Conservation (phyloP, 78 protist species). For the Cyanophora paradoxa region DNA sequence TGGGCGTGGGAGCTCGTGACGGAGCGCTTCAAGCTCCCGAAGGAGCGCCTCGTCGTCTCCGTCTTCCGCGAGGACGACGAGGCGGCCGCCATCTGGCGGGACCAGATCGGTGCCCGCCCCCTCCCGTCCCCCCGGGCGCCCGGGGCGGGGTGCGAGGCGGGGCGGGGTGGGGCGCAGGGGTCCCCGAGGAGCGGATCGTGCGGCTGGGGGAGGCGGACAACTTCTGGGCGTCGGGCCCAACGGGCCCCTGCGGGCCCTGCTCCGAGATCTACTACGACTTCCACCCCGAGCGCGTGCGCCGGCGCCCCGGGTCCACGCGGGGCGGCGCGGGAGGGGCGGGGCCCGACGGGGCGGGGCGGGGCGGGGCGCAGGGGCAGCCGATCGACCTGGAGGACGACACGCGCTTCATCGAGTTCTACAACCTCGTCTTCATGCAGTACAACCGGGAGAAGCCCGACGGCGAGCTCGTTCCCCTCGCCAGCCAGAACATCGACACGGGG, state of each 20-base stretch:
- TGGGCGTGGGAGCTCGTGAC: slow-evolving; percentile 63
- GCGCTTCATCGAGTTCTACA: slow-evolving; percentile 63
- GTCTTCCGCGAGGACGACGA: too few relatives aligned
- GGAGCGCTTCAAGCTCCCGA: neutral
- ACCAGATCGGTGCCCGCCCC: too few relatives aligned
- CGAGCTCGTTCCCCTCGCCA: slow-evolving; percentile 9
- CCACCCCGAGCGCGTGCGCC: too few relatives aligned
- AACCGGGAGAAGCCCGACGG: neutral
- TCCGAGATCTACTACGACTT: slow-evolving; percentile 62
- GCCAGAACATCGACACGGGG: slow-evolving; percentile 67
- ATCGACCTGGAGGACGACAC: neutral
- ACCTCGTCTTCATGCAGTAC: slow-evolving; percentile 67
- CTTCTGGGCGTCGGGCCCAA: slow-evolving; percentile 60
- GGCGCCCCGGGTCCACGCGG: too few relatives aligned
- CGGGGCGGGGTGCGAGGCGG: too few relatives aligned
- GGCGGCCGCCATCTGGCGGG: too few relatives aligned
- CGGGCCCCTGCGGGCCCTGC: slow-evolving; percentile 80
- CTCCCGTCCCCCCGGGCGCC: too few relatives aligned
- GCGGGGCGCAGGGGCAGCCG: neutral
- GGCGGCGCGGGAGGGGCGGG: too few relatives aligned
- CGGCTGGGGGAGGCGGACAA: slow-evolving; percentile 38
- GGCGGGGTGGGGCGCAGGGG: too few relatives aligned
- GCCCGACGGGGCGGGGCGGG: neutral
- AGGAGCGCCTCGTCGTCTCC: neutral
- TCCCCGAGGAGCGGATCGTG: slow-evolving; percentile 31